Evolutionary conservation across 1,284 basidiomycete genomes (phyloP), one percentile per base, ranked within the genome.

Genomic region (Puccinia hordei): DNA sequence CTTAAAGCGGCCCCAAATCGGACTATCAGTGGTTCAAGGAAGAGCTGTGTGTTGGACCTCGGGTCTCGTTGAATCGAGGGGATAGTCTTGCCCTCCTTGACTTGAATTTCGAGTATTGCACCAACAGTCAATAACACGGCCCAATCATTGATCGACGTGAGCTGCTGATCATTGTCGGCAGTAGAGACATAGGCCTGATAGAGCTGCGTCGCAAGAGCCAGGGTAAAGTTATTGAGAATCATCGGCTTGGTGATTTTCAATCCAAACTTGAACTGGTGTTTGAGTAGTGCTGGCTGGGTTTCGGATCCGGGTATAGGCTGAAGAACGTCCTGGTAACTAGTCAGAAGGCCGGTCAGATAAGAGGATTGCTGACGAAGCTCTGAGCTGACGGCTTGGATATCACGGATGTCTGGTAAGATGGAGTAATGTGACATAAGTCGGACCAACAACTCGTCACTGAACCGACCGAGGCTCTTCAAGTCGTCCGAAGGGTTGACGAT

Each of bases 211-310:
- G 59, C 78, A 24, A 73, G 44, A 15, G 72, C 49, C 78, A 80
- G 38, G 3, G 69, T 61, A 38, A 80, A 27, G 61, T 80, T 80
- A 33, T 80, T 73, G 22, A 73, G 66, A n/a, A 80, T 80, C 41
- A 73, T 61, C 41, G 78, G 78, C 15, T 69, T 72, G n/a, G 78
- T 80, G 59, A 80, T 72, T 55, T 80, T 65, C 38, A 80, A 66
- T 24, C 65, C 55, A 24, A 80, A 80, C 41, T 51, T 38, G 24
- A 80, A 61, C 35, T 79, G 76, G n/a, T 65, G 73, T 66, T 76
- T 24, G 6, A 63, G 41, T 15, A 55, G 72, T 73, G 35, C 24
- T 38, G 30, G 33, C 46, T 71, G 44, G 19, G 30, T 15, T 24
- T 30, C 33, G n/a, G 65, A 35, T 41, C 38, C n/a, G 5, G 63